phyloP scores from a whole-genome alignment of 805 yeast species.

The Candida morakotiae region DNA sequence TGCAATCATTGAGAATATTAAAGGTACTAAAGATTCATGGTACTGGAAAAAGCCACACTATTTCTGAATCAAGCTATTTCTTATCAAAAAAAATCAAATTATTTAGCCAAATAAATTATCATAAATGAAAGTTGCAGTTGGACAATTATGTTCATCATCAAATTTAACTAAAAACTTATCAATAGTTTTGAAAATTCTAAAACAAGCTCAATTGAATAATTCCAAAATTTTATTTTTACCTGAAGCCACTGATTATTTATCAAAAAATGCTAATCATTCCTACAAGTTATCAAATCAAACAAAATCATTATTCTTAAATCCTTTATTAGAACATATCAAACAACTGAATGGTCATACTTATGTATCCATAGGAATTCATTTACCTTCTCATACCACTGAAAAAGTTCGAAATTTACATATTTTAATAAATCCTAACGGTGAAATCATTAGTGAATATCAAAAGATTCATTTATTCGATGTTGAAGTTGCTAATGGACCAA shows the following conservation, averaged over 20 bases:
- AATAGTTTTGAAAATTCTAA: constrained; percentile 55
- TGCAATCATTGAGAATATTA: too few species aligned
- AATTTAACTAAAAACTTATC: constrained; percentile 56
- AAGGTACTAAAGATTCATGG: too few species aligned
- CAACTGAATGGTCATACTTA: constrained; percentile 40
- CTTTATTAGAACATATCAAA: constrained; percentile 12
- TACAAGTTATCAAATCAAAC: constrained; percentile 43
- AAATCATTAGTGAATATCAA: constrained; percentile 65
- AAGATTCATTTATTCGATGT: constrained; percentile 90
- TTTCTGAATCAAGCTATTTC: too few species aligned
- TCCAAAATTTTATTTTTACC: constrained; percentile 80
- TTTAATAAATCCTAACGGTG: constrained; percentile 66
- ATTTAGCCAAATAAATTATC: too few species aligned
- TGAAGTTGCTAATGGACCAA: constrained; percentile 76
- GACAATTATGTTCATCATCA: constrained; percentile 78
- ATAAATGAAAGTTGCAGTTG: constrained; percentile 58
- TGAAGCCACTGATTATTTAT: constrained; percentile 89
- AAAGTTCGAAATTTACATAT: constrained; percentile 63
- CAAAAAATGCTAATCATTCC: constrained; percentile 66
- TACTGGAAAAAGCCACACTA: too few species aligned
- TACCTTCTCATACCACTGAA: constrained; percentile 48
- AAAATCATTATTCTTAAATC: constrained; percentile 10
- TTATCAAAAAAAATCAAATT: too few species aligned
- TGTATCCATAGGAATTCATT: constrained; percentile 87
- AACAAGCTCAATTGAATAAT: constrained; percentile 55